Evolutionary conservation across 1,284 basidiomycete genomes (phyloP).

Genomic region (Porodaedalea pini): DNA sequence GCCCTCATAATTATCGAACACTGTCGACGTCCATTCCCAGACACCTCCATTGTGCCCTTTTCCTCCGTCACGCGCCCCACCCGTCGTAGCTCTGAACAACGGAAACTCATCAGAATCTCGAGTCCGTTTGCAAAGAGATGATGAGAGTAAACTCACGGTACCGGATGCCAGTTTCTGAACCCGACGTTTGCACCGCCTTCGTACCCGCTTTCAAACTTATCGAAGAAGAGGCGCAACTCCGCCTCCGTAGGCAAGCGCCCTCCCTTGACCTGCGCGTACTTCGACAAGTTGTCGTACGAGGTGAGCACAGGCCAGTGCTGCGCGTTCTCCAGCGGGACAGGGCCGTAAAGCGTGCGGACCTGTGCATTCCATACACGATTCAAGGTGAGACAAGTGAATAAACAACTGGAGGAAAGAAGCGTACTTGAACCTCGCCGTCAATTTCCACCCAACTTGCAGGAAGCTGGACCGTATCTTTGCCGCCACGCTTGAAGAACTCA

Average conservation of each 20-base stretch:
- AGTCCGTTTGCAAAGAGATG: neutral
- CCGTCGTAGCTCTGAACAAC: constrained; percentile 55
- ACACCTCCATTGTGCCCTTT: constrained; percentile 88
- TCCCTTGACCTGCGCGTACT: constrained; percentile 80
- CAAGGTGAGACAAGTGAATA: too few species aligned
- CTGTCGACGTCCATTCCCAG: constrained; percentile 97
- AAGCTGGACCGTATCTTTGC: constrained; percentile 40
- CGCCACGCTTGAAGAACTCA: constrained; percentile 45
- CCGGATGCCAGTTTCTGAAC: constrained; percentile 91
- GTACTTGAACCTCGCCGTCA: constrained; percentile 48
- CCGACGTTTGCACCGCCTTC: constrained; percentile 80
- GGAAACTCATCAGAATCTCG: neutral
- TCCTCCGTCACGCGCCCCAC: constrained; percentile 41
- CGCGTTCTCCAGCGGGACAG: constrained; percentile 73
- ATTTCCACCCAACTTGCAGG: constrained; percentile 69
- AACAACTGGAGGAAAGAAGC: constrained; percentile 15
- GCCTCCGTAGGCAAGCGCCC: constrained; percentile 90
- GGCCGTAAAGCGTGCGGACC: constrained; percentile 87
- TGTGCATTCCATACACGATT: constrained; percentile 24
- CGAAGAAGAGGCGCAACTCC: constrained; percentile 79
- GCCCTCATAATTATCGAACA: constrained; percentile 69
- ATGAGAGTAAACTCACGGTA: constrained; percentile 59
- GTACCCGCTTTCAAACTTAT: constrained; percentile 64
- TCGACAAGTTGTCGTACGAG: constrained; percentile 74
- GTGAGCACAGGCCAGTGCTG: constrained; percentile 85